A percentile compares a stretch with the other conserved stretches of the same genome.
phyloP scores from a whole-genome alignment of 2,329 filamentous ascomycete genomes.

The Amylocarpus encephaloides region DNA sequence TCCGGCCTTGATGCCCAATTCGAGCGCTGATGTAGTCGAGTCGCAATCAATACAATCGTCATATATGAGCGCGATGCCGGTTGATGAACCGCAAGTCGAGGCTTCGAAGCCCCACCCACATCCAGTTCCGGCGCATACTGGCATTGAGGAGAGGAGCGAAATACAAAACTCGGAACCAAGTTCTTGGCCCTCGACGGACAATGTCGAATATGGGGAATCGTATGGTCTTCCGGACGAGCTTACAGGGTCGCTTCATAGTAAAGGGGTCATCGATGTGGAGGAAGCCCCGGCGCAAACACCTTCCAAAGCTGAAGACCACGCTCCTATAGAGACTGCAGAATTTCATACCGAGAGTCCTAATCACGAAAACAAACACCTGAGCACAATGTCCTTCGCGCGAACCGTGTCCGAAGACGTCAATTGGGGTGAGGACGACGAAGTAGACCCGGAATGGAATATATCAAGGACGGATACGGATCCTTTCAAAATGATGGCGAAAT shows the following conservation, averaged over 20 bases:
- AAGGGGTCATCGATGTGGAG: conserved; percentile 25
- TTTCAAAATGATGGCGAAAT: conserved; percentile 53
- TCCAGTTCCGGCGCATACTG: neutral
- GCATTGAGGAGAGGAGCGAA: neutral
- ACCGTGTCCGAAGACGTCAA: conserved; percentile 58
- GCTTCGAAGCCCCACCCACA: conserved; percentile 4
- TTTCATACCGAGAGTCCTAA: conserved; percentile 22
- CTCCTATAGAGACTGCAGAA: conserved; percentile 16
- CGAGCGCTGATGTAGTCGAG: conserved; percentile 22
- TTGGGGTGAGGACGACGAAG: conserved; percentile 52
- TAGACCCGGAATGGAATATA: conserved; percentile 46
- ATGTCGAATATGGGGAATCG: conserved; percentile 11
- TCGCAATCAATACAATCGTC: conserved; percentile 8
- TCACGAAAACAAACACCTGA: conserved; percentile 48
- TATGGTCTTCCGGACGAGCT: conserved; percentile 24
- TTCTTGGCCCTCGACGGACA: neutral
- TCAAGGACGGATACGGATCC: conserved; percentile 48
- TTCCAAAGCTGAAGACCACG: conserved; percentile 5
- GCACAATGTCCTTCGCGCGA: conserved; percentile 56
- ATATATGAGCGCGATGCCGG: conserved; percentile 3
- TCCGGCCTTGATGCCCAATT: conserved; percentile 46
- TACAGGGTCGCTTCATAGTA: conserved; percentile 23
- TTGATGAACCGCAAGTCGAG: conserved; percentile 6
- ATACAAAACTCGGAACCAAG: neutral
- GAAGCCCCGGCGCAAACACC: conserved; percentile 22